Evolutionary conservation across 2,329 filamentous ascomycete species (phyloP).

Genomic region (Rhytidhysteron rufulum): DNA sequence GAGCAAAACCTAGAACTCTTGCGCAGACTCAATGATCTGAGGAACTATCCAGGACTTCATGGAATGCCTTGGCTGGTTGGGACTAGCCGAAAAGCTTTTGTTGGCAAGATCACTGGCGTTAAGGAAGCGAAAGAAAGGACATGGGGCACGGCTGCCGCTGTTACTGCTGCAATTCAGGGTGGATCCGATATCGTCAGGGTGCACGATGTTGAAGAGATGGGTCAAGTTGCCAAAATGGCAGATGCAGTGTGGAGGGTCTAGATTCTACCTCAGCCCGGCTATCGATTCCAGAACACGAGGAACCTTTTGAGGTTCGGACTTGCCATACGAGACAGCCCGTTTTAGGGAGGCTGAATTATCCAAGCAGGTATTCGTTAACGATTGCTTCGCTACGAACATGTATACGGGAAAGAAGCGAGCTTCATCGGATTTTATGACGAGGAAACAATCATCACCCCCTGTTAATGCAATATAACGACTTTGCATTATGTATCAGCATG

Average conservation of each 20-base stretch:
- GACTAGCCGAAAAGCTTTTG: slow-evolving; percentile 82
- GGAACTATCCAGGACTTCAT: slow-evolving; percentile 48
- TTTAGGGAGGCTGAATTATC: too few relatives aligned
- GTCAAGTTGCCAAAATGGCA: slow-evolving; percentile 75
- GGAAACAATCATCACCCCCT: too few relatives aligned
- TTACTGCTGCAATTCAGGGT: slow-evolving; percentile 78
- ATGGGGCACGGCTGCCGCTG: slow-evolving; percentile 85
- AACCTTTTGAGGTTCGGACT: too few relatives aligned
- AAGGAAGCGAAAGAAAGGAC: slow-evolving; percentile 64
- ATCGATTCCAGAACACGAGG: too few relatives aligned
- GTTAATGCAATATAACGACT: too few relatives aligned
- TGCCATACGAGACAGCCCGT: too few relatives aligned
- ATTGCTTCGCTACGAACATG: too few relatives aligned
- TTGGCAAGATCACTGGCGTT: slow-evolving; percentile 78
- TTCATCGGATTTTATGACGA: too few relatives aligned
- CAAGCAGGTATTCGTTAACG: too few relatives aligned
- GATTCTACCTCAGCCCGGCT: too few relatives aligned
- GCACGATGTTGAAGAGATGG: slow-evolving; percentile 87
- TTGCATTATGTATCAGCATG: too few relatives aligned
- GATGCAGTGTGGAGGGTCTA: slow-evolving; percentile 81
- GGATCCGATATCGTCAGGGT: slow-evolving; percentile 91
- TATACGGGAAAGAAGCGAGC: too few relatives aligned
- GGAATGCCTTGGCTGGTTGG: slow-evolving; percentile 86
- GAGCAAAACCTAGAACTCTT: slow-evolving; percentile 80
- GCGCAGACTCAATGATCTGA: slow-evolving; percentile 60